Percentiles rank a stretch among this genome's conserved stretches.
Evolutionary conservation across 2,329 filamentous ascomycete species (phyloP).

Genomic region (Catunica adiposa): DNA sequence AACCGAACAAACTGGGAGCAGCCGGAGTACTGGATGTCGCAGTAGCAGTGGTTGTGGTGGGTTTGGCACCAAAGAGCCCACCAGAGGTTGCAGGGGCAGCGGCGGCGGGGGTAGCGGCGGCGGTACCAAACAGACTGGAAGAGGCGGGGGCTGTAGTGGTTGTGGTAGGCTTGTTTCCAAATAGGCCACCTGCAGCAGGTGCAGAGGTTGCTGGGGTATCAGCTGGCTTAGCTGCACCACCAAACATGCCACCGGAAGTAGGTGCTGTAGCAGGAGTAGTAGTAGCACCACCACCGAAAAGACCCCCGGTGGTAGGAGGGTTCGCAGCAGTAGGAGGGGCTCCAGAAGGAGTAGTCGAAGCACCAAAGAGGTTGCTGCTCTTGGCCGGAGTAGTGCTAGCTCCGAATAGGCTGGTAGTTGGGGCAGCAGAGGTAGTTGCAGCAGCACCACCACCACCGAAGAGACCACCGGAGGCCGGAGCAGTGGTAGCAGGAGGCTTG

Average conservation of each 20-base stretch:
- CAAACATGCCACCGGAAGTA: constrained; percentile 15
- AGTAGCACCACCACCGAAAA: constrained; percentile 15
- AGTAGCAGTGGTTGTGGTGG: constrained; percentile 12
- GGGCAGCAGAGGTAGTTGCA: constrained; percentile 11
- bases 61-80: constrained; percentile 20
- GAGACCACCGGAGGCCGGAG: constrained; percentile 16
- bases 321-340: constrained; percentile 18
- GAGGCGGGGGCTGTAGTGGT: constrained; percentile 16
- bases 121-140: constrained; percentile 5
- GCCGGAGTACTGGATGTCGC: constrained; percentile 11
- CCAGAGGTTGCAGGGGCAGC: too few relatives aligned
- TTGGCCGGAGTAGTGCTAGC: constrained; percentile 18
- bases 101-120: constrained; percentile 22
- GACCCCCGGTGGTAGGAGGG: constrained; percentile 10
- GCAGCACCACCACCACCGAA: constrained; percentile 16
- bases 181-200: constrained; percentile 20
- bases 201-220: constrained; percentile 11
- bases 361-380: constrained; percentile 16
- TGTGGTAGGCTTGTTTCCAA: constrained; percentile 26
- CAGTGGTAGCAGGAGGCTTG: constrained; percentile 14
- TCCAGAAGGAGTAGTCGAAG: constrained; percentile 13
- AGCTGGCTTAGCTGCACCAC: constrained; percentile 8
- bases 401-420: constrained; percentile 8
- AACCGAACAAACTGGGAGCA: constrained; percentile 18
- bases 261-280: constrained; percentile 13